Conservation (phyloP, 345 rosid species). For the Hibiscus tridactylites region DNA sequence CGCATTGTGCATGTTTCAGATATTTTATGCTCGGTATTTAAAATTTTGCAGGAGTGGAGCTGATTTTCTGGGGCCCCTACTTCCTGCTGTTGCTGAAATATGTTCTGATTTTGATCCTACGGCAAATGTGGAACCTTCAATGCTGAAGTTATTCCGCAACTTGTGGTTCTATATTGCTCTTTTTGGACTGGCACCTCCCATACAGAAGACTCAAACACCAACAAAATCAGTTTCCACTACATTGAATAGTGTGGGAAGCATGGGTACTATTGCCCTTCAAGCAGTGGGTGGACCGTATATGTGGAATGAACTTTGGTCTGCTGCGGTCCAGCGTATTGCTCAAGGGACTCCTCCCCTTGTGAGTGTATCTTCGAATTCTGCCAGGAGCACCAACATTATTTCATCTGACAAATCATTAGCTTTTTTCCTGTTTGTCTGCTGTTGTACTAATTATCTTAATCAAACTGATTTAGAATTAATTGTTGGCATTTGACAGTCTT, state of each 20-base stretch:
- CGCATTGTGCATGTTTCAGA: background rate
- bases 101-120: conserved; percentile 96
- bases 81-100: conserved; percentile 96
- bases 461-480: background rate
- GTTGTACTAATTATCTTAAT: background rate
- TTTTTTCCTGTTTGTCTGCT: background rate
- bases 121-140: conserved; percentile 77
- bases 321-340: conserved; percentile 89
- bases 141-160: conserved; percentile 92
- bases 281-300: conserved; percentile 97
- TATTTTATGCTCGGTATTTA: conserved; percentile 12
- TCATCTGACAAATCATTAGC: background rate
- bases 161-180: conserved; percentile 98
- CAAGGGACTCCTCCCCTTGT: conserved; percentile 99
- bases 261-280: conserved; percentile 66
- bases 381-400: background rate
- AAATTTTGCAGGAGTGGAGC: conserved; percentile 84
- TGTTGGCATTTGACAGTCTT: background rate
- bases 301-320: conserved; percentile 80
- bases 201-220: conserved; percentile 49
- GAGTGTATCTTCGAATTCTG: conserved; percentile 34
- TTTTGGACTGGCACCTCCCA: conserved; percentile 96
- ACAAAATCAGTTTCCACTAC: conserved; percentile 64
- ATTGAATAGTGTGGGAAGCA: conserved; percentile 74
- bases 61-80: conserved; percentile 92